Percentiles rank a stretch among this genome's conserved stretches.
Evolutionary conservation across 768 basidiomycete species (phyloP).

Genomic region (Boletales sp.): DNA sequence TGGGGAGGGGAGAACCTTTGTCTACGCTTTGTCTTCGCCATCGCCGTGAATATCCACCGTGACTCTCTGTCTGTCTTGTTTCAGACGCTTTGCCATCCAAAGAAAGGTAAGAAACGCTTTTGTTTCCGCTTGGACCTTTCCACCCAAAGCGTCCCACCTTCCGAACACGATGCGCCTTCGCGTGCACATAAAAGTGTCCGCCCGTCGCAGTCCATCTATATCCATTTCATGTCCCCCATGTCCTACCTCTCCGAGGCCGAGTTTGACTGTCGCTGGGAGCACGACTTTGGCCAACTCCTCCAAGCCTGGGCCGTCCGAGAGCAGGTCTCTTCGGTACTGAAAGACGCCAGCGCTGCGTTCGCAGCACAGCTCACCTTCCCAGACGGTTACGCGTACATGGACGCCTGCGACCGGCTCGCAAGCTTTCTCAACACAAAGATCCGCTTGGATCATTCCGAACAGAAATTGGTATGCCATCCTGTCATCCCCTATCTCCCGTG

Average conservation of each 20-base stretch:
- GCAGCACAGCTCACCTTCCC: slow-evolving; percentile 13
- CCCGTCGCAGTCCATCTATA: neutral
- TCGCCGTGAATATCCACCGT: neutral
- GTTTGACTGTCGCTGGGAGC: slow-evolving; percentile 2
- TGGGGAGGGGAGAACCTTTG: neutral
- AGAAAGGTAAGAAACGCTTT: neutral
- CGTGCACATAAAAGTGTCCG: slow-evolving; percentile 2
- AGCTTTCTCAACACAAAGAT: slow-evolving; percentile 7
- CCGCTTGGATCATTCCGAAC: slow-evolving; percentile 3
- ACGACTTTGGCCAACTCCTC: neutral
- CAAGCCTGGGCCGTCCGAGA: neutral
- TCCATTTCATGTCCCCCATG: slow-evolving; percentile 9
- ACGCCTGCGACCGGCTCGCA: slow-evolving; percentile 8
- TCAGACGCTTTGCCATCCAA: neutral
- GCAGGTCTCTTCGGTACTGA: slow-evolving; percentile 3
- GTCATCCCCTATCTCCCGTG: neutral
- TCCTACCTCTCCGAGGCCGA: neutral
- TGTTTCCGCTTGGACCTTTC: slow-evolving; percentile 9
- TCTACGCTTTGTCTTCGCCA: slow-evolving; percentile 6
- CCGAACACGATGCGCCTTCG: slow-evolving; percentile 1
- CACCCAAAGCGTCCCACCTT: neutral
- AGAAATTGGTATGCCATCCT: slow-evolving; percentile 8
- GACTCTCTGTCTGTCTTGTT: neutral
- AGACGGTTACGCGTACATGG: slow-evolving; percentile 4
- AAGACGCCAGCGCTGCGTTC: slow-evolving; percentile 12